Evolutionary conservation across 2,329 filamentous ascomycete species (phyloP).

Genomic region (Diplodia intermedia): DNA sequence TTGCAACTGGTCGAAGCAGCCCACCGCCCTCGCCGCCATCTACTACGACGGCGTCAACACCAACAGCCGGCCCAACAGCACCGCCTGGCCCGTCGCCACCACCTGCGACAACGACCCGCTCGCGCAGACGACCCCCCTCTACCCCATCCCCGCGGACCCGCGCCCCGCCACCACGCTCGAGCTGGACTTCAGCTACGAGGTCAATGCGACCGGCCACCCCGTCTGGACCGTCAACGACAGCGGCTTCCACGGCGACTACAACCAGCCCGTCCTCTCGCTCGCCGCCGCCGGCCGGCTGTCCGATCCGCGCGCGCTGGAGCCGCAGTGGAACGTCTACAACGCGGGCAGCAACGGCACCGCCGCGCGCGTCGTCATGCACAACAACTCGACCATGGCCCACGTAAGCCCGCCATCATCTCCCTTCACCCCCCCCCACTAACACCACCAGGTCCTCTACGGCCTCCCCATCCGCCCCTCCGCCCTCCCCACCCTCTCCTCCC

Average conservation of each 20-base stretch:
- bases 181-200: not conserved
- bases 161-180: not conserved
- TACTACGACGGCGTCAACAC: conserved; percentile 69
- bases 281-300: conserved; percentile 43
- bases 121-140: conserved; percentile 5
- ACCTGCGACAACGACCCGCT: conserved; percentile 14
- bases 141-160: conserved; percentile 5
- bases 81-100: conserved; percentile 33
- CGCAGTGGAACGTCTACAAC: conserved; percentile 49
- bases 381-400: conserved; percentile 34
- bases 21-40: conserved; percentile 60
- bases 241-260: conserved; percentile 45
- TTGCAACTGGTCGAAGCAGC: conserved; percentile 34
- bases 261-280: conserved; percentile 47
- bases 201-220: conserved; percentile 7
- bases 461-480: conserved; percentile 38
- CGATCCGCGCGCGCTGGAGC: conserved; percentile 17
- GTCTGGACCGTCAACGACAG: conserved; percentile 25
- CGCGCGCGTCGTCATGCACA: conserved; percentile 50
- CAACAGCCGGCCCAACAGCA: conserved; percentile 51
- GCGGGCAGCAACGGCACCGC: conserved; percentile 44
- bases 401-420: conserved; percentile 9
- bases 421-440: no score
- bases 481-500: conserved; percentile 36
- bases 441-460: no score